Evolutionary conservation across 768 basidiomycete genomes (phyloP).

Genomic region (Tricholoma flavovirens): DNA sequence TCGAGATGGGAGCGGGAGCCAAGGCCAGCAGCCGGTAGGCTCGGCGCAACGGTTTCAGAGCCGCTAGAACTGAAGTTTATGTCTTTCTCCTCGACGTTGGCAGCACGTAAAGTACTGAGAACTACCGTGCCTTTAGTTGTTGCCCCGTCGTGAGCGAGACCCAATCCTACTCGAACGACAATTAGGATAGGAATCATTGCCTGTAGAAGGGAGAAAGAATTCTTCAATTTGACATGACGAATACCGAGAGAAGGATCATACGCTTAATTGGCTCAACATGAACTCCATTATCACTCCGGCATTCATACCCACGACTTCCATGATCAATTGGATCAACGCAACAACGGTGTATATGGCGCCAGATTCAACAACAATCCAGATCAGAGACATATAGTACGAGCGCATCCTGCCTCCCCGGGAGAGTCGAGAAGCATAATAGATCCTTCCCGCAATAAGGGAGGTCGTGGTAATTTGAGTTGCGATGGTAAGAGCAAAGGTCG

Average conservation of each 20-base stretch:
- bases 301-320: constrained; percentile 22
- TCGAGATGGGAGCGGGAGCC: background rate
- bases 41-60: background rate
- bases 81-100: background rate
- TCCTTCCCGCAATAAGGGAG: constrained; percentile 17
- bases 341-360: constrained; percentile 23
- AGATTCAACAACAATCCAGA: constrained; percentile 21
- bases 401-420: constrained; percentile 6
- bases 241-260: constrained; percentile 6
- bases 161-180: constrained; percentile 20
- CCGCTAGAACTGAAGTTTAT: background rate
- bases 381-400: constrained; percentile 15
- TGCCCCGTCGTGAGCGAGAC: constrained; percentile 16
- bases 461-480: constrained; percentile 22
- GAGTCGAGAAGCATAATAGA: constrained; percentile 17
- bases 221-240: background rate
- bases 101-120: constrained; percentile 9
- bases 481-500: constrained; percentile 23
- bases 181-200: constrained; percentile 20
- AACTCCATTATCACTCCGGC: constrained; percentile 24
- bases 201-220: background rate
- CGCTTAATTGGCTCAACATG: constrained; percentile 21
- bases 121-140: constrained; percentile 13
- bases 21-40: background rate
- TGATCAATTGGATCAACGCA: constrained; percentile 21